Conservation (phyloP, 2,329 filamentous ascomycete species). For the Pseudogymnoascus verrucosus region DNA sequence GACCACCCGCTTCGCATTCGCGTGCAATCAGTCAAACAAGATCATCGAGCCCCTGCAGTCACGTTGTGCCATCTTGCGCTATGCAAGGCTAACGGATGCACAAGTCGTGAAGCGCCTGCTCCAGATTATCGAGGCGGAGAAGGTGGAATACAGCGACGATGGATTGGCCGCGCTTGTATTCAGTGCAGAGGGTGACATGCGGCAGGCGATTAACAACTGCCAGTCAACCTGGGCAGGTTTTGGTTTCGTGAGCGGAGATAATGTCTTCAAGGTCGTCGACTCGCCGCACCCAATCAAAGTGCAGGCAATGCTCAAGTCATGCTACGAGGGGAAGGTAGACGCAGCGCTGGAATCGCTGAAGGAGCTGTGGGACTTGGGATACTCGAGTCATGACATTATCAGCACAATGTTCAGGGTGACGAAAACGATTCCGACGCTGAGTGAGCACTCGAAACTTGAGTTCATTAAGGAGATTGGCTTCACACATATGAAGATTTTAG, state of each 20-base stretch:
- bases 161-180: slow-evolving; percentile 94
- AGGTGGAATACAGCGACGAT: slow-evolving; percentile 85
- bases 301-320: slow-evolving; percentile 96
- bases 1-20: slow-evolving; percentile 94
- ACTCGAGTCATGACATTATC: slow-evolving; percentile 98
- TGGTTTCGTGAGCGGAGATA: slow-evolving; percentile 93
- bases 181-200: slow-evolving; percentile 96
- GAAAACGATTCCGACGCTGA: slow-evolving; percentile 85
- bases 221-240: slow-evolving; percentile 92
- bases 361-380: slow-evolving; percentile 89
- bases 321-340: slow-evolving; percentile 86
- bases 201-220: slow-evolving; percentile 96
- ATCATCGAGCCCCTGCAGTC: slow-evolving; percentile 99
- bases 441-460: slow-evolving; percentile 90
- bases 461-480: slow-evolving; percentile 99
- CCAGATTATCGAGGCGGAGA: slow-evolving; percentile 89
- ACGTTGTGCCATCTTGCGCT: slow-evolving; percentile 89
- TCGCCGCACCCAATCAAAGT: slow-evolving; percentile 97
- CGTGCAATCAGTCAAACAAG: slow-evolving; percentile 98
- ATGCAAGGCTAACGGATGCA: slow-evolving; percentile 82
- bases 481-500: slow-evolving; percentile 98
- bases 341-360: slow-evolving; percentile 76
- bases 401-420: slow-evolving; percentile 99
- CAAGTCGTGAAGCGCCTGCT: slow-evolving; percentile 86
- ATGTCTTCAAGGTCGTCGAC: slow-evolving; percentile 96